Evolutionary conservation across 306 rosid species (phyloP), one percentile per base, ranked within the genome.

Genomic region (Acacia crassicarpa): DNA sequence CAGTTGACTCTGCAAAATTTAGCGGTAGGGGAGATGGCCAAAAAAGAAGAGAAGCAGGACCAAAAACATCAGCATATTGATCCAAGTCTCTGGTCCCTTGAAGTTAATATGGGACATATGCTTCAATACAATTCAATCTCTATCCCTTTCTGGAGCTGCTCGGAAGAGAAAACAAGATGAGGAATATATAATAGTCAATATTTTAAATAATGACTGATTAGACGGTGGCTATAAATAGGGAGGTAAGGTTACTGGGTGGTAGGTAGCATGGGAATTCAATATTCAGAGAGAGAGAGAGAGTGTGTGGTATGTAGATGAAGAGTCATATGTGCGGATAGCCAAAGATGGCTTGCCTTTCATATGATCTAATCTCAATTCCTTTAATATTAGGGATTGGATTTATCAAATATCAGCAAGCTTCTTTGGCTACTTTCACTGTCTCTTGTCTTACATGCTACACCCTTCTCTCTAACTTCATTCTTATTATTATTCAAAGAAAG

Each of bases 291-390:
- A 89, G 83, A 85, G 86, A 89, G 89, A 87, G 87, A 59, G 76
- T 25, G 92, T 56, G 88, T 89, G 69, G 92, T 84, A 81, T 91
- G 92, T 86, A 89, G 92, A 90, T 87, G 63, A 81, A 89, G 89
- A 87, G 85, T 83, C 90, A 82, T 30, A 30, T 77, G 89, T 87
- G 62, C 84, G 53, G 38, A 22, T 84, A 91, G 92, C 92, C 94
- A 91, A 86, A 89, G 91, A 91, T 91, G 96, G 67, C 91, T 90
- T 91, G 92, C 96, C 96, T 87, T 61, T 25, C 12, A 0, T 17
- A 10, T 25, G 33, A 74, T 61, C 67, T 63, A 76, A 9, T 61
- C 35, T 43, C 51, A 16, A 71, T 46, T 70, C 76, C 0, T 17
- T 63, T 78, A 74, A 38, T 30, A 35, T 35, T 35, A 83, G 70